phyloP scores from a whole-genome alignment of 1,139 yeast species.

The Tardiomyces blankii region DNA sequence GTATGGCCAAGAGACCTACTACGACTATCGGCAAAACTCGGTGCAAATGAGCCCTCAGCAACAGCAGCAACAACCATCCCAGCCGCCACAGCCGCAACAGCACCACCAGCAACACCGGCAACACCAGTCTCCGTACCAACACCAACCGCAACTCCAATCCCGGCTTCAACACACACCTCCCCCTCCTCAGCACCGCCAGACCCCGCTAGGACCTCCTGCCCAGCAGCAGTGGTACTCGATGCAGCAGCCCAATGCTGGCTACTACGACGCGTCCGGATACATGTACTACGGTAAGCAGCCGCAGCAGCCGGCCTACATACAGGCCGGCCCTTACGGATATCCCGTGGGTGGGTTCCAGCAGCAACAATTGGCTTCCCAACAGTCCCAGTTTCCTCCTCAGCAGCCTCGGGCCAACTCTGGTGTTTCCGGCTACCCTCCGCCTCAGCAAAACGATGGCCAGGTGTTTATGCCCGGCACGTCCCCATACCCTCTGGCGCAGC shows the following conservation, averaged over 20 bases:
- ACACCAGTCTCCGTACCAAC: background rate
- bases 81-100: background rate
- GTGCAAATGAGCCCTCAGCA: background rate
- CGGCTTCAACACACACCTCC: background rate
- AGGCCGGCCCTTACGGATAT: background rate
- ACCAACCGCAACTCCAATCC: slow-evolving; percentile 1
- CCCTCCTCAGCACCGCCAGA: slow-evolving; percentile 1
- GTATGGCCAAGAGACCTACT: no score
- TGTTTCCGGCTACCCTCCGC: no score
- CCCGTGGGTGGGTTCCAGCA: no score
- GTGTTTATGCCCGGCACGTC: no score
- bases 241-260: background rate
- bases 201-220: slow-evolving; percentile 1
- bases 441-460: no score
- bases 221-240: background rate
- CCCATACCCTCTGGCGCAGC: no score
- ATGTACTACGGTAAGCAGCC: slow-evolving; percentile 1
- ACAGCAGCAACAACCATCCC: background rate
- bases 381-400: no score
- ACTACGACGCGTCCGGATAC: background rate
- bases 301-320: background rate
- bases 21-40: no score
- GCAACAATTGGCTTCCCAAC: no score
- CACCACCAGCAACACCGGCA: slow-evolving; percentile 1
- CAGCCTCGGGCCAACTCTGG: no score